Evolutionary conservation across 192 early-diverging fungal species (phyloP).

Genomic region (Coemansia sp.): DNA sequence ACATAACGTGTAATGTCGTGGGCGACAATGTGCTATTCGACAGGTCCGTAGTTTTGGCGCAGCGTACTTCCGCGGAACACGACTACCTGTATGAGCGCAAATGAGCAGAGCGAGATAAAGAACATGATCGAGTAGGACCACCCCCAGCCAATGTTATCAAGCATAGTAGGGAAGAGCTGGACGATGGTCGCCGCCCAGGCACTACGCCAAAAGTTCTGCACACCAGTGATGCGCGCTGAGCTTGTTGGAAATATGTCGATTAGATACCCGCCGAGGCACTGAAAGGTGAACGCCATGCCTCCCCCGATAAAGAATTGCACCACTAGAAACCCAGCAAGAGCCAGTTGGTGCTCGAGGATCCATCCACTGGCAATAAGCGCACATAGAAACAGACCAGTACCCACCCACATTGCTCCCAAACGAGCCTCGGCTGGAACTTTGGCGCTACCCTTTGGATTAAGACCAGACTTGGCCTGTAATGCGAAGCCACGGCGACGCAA

Average conservation of each 20-base stretch:
- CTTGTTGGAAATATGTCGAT: constrained; percentile 51
- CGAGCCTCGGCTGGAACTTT: constrained; percentile 38
- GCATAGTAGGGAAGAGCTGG: constrained; percentile 45
- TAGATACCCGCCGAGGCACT: constrained; percentile 42
- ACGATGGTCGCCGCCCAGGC: constrained; percentile 45
- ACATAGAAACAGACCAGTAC: constrained; percentile 33
- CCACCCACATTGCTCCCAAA: constrained; percentile 35
- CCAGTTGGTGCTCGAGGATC: constrained; percentile 27
- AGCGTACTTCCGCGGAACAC: constrained; percentile 32
- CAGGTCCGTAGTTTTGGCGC: constrained; percentile 31
- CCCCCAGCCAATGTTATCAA: constrained; percentile 48
- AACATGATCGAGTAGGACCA: constrained; percentile 48
- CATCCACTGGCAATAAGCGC: constrained; percentile 34
- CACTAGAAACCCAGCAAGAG: constrained; percentile 40
- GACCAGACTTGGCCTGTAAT: background rate
- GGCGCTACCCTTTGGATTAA: background rate
- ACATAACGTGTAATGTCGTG: background rate
- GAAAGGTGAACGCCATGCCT: constrained; percentile 49
- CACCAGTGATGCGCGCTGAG: constrained; percentile 48
- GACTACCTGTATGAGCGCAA: constrained; percentile 25
- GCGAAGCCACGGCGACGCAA: constrained; percentile 7
- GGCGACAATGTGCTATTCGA: background rate
- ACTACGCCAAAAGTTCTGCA: constrained; percentile 54
- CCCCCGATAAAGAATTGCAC: constrained; percentile 41
- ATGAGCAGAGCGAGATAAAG: constrained; percentile 25